Evolutionary conservation across 768 basidiomycete species (phyloP).

Genomic region (Trametes cinnabarina): DNA sequence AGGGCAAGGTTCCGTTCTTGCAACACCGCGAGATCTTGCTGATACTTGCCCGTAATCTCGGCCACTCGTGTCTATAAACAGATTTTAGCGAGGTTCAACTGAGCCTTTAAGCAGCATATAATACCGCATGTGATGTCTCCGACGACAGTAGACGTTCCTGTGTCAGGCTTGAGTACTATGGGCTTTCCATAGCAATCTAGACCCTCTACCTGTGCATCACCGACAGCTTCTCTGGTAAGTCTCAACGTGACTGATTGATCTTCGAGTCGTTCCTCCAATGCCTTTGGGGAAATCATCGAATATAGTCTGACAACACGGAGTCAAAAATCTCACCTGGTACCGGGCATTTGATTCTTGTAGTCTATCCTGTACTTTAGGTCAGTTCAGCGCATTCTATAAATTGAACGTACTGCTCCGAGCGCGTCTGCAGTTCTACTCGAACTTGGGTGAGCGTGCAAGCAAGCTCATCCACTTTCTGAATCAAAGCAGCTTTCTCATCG

Average conservation of each 20-base stretch:
- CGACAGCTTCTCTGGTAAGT: conserved; percentile 52
- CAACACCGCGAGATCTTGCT: conserved; percentile 40
- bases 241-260: conserved; percentile 52
- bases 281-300: conserved; percentile 26
- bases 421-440: conserved; percentile 4
- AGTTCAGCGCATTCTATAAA: background rate
- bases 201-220: conserved; percentile 46
- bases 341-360: conserved; percentile 16
- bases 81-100: conserved; percentile 11
- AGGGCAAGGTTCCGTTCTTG: conserved; percentile 40
- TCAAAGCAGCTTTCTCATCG: background rate
- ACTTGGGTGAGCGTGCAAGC: background rate
- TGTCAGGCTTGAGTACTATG: background rate
- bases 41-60: conserved; percentile 33
- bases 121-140: conserved; percentile 39
- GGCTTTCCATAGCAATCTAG: background rate
- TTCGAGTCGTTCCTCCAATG: conserved; percentile 60
- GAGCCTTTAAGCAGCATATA: conserved; percentile 17
- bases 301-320: background rate
- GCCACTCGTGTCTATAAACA: conserved; percentile 32
- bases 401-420: conserved; percentile 19
- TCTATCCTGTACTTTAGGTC: conserved; percentile 1
- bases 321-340: conserved; percentile 15
- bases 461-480: background rate
- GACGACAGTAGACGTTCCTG: conserved; percentile 40